A percentile compares a stretch with the other conserved stretches of the same genome.
Conservation (phyloP, 805 yeast species). For the Ogataea methanolica region DNA sequence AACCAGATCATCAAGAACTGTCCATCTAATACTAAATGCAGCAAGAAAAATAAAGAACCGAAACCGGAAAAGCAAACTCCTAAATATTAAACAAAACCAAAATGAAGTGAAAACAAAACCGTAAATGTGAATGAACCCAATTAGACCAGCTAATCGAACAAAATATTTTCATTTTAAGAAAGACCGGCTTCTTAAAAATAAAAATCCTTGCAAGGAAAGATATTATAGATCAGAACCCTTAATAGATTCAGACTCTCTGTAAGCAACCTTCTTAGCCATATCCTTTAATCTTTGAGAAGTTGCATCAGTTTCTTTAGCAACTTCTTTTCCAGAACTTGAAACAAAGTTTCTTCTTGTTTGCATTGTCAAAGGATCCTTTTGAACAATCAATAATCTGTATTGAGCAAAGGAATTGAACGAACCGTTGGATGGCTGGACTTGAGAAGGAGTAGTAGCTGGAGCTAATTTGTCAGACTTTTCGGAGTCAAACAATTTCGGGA, state of each 20-base stretch:
- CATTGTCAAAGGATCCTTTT: conserved; percentile 22
- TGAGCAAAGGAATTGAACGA: conserved; percentile 25
- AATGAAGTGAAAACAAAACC: too few relatives aligned
- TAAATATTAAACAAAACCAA: too few relatives aligned
- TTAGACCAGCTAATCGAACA: too few relatives aligned
- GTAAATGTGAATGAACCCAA: too few relatives aligned
- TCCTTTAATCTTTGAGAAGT: conserved; percentile 16
- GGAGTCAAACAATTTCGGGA: conserved; percentile 12
- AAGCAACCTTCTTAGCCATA: conserved; percentile 23
- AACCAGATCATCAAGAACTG: too few relatives aligned
- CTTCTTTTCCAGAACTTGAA: conserved; percentile 2
- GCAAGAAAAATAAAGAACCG: too few relatives aligned
- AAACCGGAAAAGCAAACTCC: too few relatives aligned
- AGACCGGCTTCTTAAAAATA: background rate
- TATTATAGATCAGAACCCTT: conserved; percentile 3
- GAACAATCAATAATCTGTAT: conserved; percentile 25
- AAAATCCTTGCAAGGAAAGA: too few relatives aligned
- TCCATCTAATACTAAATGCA: too few relatives aligned
- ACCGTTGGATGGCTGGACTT: conserved; percentile 7
- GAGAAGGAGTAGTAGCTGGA: conserved; percentile 14
- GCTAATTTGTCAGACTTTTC: conserved; percentile 17
- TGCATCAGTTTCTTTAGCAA: conserved; percentile 4
- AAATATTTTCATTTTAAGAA: background rate
- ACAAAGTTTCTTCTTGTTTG: conserved; percentile 23
- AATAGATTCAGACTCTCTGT: conserved; percentile 10